Evolutionary conservation across 305 asterid genomes (phyloP).

Genomic region (Fraxinus sp.): DNA sequence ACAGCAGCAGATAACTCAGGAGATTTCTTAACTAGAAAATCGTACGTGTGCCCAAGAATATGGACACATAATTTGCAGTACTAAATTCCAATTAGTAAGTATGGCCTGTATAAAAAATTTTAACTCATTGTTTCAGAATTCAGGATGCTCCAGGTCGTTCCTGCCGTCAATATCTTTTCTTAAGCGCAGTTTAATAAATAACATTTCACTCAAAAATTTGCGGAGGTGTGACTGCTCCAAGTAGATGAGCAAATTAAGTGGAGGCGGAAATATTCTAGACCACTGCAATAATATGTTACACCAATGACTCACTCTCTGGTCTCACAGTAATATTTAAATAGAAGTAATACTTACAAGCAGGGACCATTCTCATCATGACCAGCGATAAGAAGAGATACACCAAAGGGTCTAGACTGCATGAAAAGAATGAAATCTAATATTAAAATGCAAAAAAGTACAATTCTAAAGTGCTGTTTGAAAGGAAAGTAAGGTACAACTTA

Average conservation of each 20-base stretch:
- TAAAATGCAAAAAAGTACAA: conserved; percentile 7
- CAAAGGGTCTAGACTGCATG: conserved; percentile 88
- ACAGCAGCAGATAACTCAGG: not conserved
- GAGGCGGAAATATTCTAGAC: not conserved
- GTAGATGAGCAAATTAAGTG: not conserved
- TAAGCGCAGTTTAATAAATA: not conserved
- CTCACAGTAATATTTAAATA: not conserved
- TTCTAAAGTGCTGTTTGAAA: not conserved
- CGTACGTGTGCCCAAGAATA: not conserved
- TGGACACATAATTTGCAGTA: not conserved
- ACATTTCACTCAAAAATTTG: not conserved
- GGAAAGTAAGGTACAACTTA: not conserved
- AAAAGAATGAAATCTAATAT: not conserved
- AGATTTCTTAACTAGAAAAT: not conserved
- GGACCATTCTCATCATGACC: conserved; percentile 96
- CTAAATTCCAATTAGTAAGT: not conserved
- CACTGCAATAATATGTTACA: not conserved
- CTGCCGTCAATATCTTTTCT: conserved; percentile 1
- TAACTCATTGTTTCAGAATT: not conserved
- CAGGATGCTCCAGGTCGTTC: conserved; percentile 4
- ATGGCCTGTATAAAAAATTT: not conserved
- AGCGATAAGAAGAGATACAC: conserved; percentile 94
- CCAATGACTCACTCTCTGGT: not conserved
- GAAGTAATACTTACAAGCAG: conserved; percentile 63
- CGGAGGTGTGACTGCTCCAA: not conserved